Percentiles rank a stretch among this genome's conserved stretches.
phyloP scores from a whole-genome alignment of 129 eudicot species.

The Lactuca sativa region DNA sequence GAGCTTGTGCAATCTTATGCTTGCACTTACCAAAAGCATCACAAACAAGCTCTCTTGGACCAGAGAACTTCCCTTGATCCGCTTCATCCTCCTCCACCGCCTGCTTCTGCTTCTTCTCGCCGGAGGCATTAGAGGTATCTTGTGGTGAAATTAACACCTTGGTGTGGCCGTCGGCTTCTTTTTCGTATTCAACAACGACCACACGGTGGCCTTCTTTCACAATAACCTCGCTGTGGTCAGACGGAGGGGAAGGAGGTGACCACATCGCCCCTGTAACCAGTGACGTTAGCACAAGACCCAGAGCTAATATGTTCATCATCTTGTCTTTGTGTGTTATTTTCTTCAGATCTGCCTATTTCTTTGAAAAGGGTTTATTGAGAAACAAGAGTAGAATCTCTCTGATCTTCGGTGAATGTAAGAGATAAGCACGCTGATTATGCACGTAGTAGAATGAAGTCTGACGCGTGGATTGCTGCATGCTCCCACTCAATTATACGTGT shows the following conservation, averaged over 20 bases:
- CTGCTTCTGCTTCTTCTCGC: neutral
- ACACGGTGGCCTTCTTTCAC: conserved; percentile 63
- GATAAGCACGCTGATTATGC: neutral
- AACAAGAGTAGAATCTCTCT: neutral
- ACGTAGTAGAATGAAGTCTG: conserved; percentile 20
- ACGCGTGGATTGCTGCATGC: conserved; percentile 36
- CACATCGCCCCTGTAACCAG: conserved; percentile 44
- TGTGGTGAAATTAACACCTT: conserved; percentile 59
- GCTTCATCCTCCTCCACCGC: neutral
- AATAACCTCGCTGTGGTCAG: conserved; percentile 27
- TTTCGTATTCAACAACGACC: conserved; percentile 58
- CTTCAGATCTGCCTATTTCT: neutral
- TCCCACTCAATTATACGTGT: conserved; percentile 18
- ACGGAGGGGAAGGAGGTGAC: conserved; percentile 40
- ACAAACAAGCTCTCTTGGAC: too few relatives aligned
- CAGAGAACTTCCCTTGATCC: neutral
- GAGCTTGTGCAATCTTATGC: too few relatives aligned
- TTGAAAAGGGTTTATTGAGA: neutral
- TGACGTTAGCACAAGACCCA: conserved; percentile 48
- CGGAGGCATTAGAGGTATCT: conserved; percentile 13
- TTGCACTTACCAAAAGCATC: too few relatives aligned
- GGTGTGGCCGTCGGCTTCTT: conserved; percentile 50
- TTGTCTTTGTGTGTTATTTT: neutral
- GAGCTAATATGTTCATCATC: conserved; percentile 68
- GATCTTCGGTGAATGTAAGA: neutral